Evolutionary conservation across 306 rosid species (phyloP), one percentile per base, ranked within the genome.

Genomic region (Dalbergia oliveri): DNA sequence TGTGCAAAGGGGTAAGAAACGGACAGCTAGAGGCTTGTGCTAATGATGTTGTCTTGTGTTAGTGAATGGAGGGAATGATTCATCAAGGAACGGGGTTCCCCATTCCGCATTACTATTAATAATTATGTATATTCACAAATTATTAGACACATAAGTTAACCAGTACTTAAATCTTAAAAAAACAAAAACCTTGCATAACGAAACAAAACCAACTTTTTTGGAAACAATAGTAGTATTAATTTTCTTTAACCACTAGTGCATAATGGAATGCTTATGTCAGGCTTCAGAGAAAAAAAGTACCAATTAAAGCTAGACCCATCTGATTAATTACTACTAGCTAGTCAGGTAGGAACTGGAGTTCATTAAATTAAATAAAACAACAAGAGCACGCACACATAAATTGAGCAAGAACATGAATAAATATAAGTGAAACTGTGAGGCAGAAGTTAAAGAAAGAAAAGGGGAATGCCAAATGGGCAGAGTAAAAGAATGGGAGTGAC

Each of bases 41-140:
- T 84, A 87, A 92, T 92, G 91, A 92, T 92, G 94, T 53, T 90
- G 97, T 88, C 94, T 87, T 85, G 97, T 87, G 90, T 81, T 80
- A 84, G 88, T 80, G 94, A 92, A 90, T 88, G 97, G 94, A 87
- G 68, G 82, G 83, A 90, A 92, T 92, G 90, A 91, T 91, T 86
- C 87, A 73, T 81, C 86, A 73, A 58, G 87, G 89, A 88, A 89
- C 88, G 92, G 90, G 90, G 87, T 91, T 75, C 73, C 78, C 79
- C 82, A 73, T 72, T 50, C 63, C 71, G 3, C 72, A 78, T 64
- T 60, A 76, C 62, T 41, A 80, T 67, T 73, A 45, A 67, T 64
- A 54, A 68, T 67, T 44, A 66, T 63, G 61, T 63, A 59, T 63
- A 61, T 69, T 50, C 23, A n/a, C 47, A 19, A 6, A 82, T 51